These are phyloP conservation scores for Ganoderma resinaceum DNA, from an alignment of 1,284 basidiomycete species.

Conservation along the genomic window DNA sequence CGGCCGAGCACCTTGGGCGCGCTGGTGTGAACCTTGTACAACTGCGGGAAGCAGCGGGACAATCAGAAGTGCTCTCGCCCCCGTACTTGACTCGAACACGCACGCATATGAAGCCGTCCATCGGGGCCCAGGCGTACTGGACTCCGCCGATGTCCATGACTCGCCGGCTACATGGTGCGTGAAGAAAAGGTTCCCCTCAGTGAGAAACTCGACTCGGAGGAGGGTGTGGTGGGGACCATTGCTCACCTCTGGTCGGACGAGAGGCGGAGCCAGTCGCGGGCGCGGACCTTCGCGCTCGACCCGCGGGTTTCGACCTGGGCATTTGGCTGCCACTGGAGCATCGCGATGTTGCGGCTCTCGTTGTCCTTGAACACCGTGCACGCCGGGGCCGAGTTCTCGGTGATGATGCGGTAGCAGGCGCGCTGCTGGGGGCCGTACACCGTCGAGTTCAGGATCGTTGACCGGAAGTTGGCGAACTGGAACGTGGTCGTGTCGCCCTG, in stretches of 20 bases:
- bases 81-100: conserved; percentile 30
- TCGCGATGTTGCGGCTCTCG: conserved; percentile 55
- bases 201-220: not conserved
- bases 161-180: conserved; percentile 43
- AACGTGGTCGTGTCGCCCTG: conserved; percentile 50
- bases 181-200: not conserved
- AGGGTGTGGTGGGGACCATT: not conserved
- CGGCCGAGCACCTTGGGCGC: conserved; percentile 42
- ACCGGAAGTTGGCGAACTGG: conserved; percentile 57
- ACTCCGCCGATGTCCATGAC: conserved; percentile 49
- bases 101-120: conserved; percentile 49
- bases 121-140: conserved; percentile 51
- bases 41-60: conserved; percentile 26
- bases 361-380: conserved; percentile 62
- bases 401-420: conserved; percentile 44
- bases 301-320: conserved; percentile 64
- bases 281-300: conserved; percentile 52
- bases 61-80: not conserved
- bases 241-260: conserved; percentile 59
- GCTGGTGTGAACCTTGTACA: conserved; percentile 39
- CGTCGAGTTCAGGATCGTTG: conserved; percentile 58
- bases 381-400: conserved; percentile 54
- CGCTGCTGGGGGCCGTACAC: conserved; percentile 54
- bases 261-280: conserved; percentile 62
- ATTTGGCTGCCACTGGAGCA: conserved; percentile 64